Evolutionary conservation across 257 asterid genomes (phyloP).

Genomic region (Parsonsia alboflavescens): DNA sequence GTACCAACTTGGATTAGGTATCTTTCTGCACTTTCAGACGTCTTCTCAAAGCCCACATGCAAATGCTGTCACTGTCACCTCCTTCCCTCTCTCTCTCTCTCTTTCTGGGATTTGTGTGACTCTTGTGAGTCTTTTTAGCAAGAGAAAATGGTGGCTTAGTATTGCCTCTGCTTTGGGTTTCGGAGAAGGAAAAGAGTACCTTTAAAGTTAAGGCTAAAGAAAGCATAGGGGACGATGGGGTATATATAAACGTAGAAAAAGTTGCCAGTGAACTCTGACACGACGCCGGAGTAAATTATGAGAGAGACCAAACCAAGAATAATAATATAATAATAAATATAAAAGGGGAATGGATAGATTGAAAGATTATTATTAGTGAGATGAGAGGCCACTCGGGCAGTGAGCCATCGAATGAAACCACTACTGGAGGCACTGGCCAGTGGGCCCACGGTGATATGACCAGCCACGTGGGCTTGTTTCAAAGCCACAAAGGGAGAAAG

Average conservation of each 20-base stretch:
- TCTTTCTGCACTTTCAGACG: conserved; percentile 25
- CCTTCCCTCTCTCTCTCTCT: neutral
- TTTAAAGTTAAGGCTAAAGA: conserved; percentile 15
- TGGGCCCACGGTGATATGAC: conserved; percentile 56
- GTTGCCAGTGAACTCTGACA: conserved; percentile 35
- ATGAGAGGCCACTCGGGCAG: conserved; percentile 27
- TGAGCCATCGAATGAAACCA: conserved; percentile 35
- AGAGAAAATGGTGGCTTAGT: conserved; percentile 15
- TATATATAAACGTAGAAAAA: conserved; percentile 31
- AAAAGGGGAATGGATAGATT: neutral
- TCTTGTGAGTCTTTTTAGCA: conserved; percentile 1
- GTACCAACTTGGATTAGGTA: conserved; percentile 22
- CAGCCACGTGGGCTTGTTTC: conserved; percentile 68
- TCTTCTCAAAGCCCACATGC: conserved; percentile 26
- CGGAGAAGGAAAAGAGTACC: conserved; percentile 7
- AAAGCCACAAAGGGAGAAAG: conserved; percentile 17
- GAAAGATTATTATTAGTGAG: neutral
- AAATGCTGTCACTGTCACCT: conserved; percentile 13
- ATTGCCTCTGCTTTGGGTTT: conserved; percentile 15
- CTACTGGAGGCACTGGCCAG: conserved; percentile 43
- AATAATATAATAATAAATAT: neutral
- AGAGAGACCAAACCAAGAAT: conserved; percentile 9
- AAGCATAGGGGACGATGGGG: conserved; percentile 27
- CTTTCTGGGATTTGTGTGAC: neutral
- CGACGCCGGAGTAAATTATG: conserved; percentile 30